phyloP scores from a whole-genome alignment of 768 basidiomycete species.

The Pulveroboletus ravenelii region DNA sequence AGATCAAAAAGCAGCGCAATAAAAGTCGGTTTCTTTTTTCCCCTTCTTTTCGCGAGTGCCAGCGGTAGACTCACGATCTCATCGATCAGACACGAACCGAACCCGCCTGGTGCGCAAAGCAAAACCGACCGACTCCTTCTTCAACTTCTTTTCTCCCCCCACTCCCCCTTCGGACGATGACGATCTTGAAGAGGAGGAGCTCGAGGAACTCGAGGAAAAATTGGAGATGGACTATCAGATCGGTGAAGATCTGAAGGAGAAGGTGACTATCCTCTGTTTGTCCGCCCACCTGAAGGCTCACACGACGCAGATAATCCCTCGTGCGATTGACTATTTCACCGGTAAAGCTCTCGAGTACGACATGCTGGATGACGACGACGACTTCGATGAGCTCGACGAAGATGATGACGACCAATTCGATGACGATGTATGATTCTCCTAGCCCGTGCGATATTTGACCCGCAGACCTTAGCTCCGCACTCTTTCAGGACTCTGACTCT shows the following conservation, averaged over 20 bases:
- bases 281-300: not conserved
- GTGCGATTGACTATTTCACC: slow-evolving; percentile 95
- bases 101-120: slow-evolving; percentile 83
- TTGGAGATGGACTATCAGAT: slow-evolving; percentile 97
- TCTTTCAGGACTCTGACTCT: slow-evolving; percentile 59
- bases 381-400: slow-evolving; percentile 55
- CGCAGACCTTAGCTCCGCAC: slow-evolving; percentile 14
- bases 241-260: slow-evolving; percentile 96
- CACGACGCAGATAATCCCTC: slow-evolving; percentile 73
- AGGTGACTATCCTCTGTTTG: slow-evolving; percentile 43
- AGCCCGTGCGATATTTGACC: slow-evolving; percentile 14
- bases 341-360: slow-evolving; percentile 92
- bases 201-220: slow-evolving; percentile 88
- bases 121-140: slow-evolving; percentile 91
- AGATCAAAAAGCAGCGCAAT: slow-evolving; percentile 99
- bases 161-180: slow-evolving; percentile 63
- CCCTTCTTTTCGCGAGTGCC: not conserved
- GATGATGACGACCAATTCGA: slow-evolving; percentile 51
- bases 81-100: slow-evolving; percentile 66
- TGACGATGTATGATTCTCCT: slow-evolving; percentile 46
- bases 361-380: slow-evolving; percentile 49
- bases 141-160: slow-evolving; percentile 96
- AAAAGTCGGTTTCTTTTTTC: slow-evolving; percentile 70
- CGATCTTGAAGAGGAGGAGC: slow-evolving; percentile 77
- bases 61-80: not conserved